These are phyloP conservation scores for Hortiboletus rubellus DNA, from an alignment of 1,284 basidiomycete species.

Conservation along the genomic window DNA sequence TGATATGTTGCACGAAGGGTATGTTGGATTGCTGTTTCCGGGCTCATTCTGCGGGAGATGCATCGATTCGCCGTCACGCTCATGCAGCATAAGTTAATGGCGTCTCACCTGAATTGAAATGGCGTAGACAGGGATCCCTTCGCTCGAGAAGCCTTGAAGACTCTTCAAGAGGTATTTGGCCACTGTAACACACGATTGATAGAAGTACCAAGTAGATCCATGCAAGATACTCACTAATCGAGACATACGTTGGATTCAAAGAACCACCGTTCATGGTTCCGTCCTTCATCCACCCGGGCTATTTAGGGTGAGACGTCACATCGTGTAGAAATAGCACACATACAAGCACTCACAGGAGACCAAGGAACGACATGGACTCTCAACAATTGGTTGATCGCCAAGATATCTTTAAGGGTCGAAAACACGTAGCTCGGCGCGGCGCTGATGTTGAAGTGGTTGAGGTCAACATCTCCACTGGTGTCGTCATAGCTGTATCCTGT, in stretches of 20 bases:
- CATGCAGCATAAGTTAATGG: background rate
- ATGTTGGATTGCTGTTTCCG: constrained; percentile 44
- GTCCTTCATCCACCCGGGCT: constrained; percentile 58
- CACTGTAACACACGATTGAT: constrained; percentile 31
- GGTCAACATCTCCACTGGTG: constrained; percentile 42
- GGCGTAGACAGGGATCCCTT: constrained; percentile 46
- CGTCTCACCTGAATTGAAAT: constrained; percentile 46
- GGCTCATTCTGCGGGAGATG: constrained; percentile 48
- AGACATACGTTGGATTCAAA: constrained; percentile 39
- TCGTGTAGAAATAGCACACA: background rate
- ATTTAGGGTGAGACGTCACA: background rate
- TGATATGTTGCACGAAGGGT: constrained; percentile 45
- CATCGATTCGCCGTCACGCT: background rate
- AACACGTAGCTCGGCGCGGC: constrained; percentile 49
- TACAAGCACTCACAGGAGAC: constrained; percentile 47
- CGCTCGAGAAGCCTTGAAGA: constrained; percentile 45
- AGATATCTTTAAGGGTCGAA: constrained; percentile 47
- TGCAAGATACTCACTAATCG: constrained; percentile 33
- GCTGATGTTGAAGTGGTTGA: constrained; percentile 44
- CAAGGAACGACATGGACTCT: constrained; percentile 50
- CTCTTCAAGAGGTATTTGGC: constrained; percentile 50
- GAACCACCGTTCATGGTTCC: constrained; percentile 48
- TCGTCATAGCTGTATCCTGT: constrained; percentile 53
- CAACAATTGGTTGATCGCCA: constrained; percentile 42
- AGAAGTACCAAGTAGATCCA: background rate